phyloP scores from a whole-genome alignment of 2,329 filamentous ascomycete genomes.

The Pseudogymnoascus sp. region DNA sequence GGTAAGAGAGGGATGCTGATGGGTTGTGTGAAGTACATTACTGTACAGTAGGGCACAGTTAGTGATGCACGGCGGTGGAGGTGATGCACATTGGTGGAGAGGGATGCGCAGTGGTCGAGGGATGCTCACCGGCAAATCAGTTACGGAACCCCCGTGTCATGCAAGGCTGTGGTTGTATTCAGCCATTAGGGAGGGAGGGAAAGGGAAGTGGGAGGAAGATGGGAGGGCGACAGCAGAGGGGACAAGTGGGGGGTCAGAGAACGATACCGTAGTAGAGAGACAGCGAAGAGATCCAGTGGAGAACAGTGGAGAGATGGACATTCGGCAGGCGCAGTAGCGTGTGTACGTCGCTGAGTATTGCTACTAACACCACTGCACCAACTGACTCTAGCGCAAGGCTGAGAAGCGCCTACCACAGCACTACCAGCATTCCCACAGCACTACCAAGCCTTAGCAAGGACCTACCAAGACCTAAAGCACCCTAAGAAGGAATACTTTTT shows the following conservation, averaged over 20 bases:
- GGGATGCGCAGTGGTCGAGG: no score
- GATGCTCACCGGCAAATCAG: not conserved
- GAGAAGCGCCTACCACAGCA: not conserved
- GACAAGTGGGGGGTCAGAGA: no score
- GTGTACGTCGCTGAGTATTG: not conserved
- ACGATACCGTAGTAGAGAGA: no score
- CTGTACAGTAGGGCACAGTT: not conserved
- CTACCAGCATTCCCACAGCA: not conserved
- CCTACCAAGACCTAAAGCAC: not conserved
- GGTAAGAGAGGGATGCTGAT: not conserved
- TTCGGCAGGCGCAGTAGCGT: not conserved
- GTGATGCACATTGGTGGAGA: not conserved
- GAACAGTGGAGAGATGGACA: not conserved
- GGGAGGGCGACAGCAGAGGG: no score
- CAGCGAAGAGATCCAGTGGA: not conserved
- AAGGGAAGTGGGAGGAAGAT: not conserved
- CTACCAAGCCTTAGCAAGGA: not conserved
- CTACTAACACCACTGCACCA: not conserved
- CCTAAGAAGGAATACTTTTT: not conserved
- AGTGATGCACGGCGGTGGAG: not conserved
- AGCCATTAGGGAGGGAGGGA: not conserved
- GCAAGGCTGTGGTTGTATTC: not conserved
- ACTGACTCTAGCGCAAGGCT: conserved; percentile 1
- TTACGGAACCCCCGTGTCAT: not conserved
- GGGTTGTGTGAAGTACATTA: conserved; percentile 1